phyloP scores from a whole-genome alignment of 2,329 filamentous ascomycete genomes.

The Xylariaceae sp. region DNA sequence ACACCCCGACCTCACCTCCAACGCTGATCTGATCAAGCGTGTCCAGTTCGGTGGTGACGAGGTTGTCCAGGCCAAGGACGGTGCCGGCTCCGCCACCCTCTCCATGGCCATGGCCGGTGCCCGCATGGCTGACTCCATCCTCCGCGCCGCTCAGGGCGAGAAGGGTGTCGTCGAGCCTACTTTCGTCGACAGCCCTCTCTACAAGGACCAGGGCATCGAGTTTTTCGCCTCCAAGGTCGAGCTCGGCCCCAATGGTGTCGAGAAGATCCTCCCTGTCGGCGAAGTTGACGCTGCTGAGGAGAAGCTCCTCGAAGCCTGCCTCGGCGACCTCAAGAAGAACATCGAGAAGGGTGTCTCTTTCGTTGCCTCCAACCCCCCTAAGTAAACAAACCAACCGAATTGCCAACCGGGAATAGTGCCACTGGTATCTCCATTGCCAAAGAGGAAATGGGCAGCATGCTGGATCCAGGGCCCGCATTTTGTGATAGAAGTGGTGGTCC shows the following conservation, averaged over 20 bases:
- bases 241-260: constrained; percentile 92
- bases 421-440: constrained; percentile 5
- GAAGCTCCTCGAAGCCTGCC: constrained; percentile 80
- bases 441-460: constrained; percentile 1
- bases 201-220: constrained; percentile 96
- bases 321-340: constrained; percentile 87
- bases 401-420: constrained; percentile 1
- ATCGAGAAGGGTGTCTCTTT: constrained; percentile 81
- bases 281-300: constrained; percentile 81
- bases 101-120: constrained; percentile 97
- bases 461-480: constrained; percentile 7
- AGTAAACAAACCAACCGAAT: constrained; percentile 39
- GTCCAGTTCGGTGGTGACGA: constrained; percentile 99
- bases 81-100: constrained; percentile 92
- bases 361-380: constrained; percentile 55
- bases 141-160: constrained; percentile 89
- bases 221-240: constrained; percentile 97
- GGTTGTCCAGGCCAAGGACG: constrained; percentile 98
- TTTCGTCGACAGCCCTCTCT: constrained; percentile 94
- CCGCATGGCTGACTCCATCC: constrained; percentile 80
- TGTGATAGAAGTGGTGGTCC: constrained; percentile 12
- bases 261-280: constrained; percentile 88
- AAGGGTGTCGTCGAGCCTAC: constrained; percentile 94
- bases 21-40: constrained; percentile 79
- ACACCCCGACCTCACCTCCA: constrained; percentile 77